phyloP scores from a whole-genome alignment of 306 rosid genomes.

The Cajanus cajan region DNA sequence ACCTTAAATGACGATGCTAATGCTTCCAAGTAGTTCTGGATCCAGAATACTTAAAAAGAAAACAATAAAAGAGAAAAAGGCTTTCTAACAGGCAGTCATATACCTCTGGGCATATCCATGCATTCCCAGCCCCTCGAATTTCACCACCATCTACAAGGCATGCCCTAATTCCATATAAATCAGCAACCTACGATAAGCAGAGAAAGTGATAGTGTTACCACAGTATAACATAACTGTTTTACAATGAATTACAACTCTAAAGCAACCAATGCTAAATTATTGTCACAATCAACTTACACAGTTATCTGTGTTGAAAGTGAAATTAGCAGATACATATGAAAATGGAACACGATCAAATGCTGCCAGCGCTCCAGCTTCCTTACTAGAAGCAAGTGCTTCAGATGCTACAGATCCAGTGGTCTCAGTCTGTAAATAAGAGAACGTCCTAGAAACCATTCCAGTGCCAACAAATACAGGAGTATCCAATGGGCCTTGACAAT shows the following conservation, averaged over 20 bases:
- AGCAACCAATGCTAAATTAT: neutral
- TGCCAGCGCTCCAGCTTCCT: constrained; percentile 91
- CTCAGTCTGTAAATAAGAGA: constrained; percentile 56
- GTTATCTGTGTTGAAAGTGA: constrained; percentile 89
- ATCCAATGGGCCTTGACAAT: constrained; percentile 96
- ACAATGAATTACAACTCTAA: neutral
- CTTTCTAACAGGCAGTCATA: constrained; percentile 17
- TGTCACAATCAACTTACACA: constrained; percentile 64
- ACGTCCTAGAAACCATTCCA: constrained; percentile 94
- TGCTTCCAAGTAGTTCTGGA: constrained; percentile 19
- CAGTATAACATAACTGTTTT: constrained; percentile 3
- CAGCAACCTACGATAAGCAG: constrained; percentile 69
- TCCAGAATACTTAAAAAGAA: neutral
- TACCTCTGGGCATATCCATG: constrained; percentile 99
- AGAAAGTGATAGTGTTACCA: constrained; percentile 24
- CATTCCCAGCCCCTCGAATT: constrained; percentile 99
- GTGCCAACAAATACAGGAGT: constrained; percentile 95
- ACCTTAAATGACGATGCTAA: constrained; percentile 16
- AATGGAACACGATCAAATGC: constrained; percentile 90
- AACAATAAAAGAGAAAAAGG: neutral
- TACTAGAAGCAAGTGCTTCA: constrained; percentile 72
- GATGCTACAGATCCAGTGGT: constrained; percentile 68
- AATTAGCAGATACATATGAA: constrained; percentile 91
- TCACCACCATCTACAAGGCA: constrained; percentile 97
- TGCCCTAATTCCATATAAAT: constrained; percentile 95